A percentile compares a stretch with the other conserved stretches of the same genome.
These are phyloP conservation scores for Drechslerella stenobrocha DNA, from an alignment of 2,329 filamentous ascomycete genomes.

Conservation along the genomic window DNA sequence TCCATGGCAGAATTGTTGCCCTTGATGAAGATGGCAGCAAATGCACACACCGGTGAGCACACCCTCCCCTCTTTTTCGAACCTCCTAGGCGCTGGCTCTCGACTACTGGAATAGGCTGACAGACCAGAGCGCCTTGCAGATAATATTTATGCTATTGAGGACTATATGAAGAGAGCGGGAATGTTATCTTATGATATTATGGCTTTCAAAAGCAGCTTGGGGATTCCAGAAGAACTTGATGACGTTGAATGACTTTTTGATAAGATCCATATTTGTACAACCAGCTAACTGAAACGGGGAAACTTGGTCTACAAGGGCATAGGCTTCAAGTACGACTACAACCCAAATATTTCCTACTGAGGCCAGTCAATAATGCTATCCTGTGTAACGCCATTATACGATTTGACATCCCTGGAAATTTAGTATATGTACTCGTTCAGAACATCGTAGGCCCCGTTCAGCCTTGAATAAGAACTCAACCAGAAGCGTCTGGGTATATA, in stretches of 20 bases:
- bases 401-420: no score
- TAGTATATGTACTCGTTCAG: background rate
- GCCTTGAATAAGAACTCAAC: no score
- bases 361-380: no score
- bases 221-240: slow-evolving; percentile 33
- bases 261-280: background rate
- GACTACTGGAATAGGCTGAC: background rate
- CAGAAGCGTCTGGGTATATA: no score
- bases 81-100: background rate
- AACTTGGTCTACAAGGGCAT: no score
- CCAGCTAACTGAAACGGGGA: no score
- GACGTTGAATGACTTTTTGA: slow-evolving; percentile 35
- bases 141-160: slow-evolving; percentile 51
- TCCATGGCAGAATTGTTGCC: slow-evolving; percentile 31
- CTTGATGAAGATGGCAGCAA: slow-evolving; percentile 48
- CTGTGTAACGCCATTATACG: no score
- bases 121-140: slow-evolving; percentile 26
- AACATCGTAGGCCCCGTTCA: no score
- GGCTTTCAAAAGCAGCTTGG: slow-evolving; percentile 21
- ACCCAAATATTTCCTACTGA: no score
- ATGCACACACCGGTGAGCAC: slow-evolving; percentile 48
- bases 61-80: background rate
- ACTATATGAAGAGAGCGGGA: slow-evolving; percentile 47
- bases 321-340: no score
- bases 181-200: slow-evolving; percentile 29